A percentile compares a stretch with the other conserved stretches of the same genome.
These are phyloP conservation scores for Blastocystis sp. DNA, from an alignment of 352 stramenopile genomes.

Conservation along the genomic window DNA sequence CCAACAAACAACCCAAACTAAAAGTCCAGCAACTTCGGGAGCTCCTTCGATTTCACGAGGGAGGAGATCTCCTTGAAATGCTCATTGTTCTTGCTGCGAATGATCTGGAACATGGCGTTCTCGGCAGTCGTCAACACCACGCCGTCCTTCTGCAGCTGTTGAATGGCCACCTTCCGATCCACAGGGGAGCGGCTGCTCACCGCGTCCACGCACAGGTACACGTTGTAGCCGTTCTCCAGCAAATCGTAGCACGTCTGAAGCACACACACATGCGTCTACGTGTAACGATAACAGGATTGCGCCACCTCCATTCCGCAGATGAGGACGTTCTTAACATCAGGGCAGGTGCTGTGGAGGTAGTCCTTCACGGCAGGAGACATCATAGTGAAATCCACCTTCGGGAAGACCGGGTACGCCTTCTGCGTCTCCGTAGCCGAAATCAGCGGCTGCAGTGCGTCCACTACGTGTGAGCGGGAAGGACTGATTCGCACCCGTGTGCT, in stretches of 20 bases:
- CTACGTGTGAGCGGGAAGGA: slow-evolving; percentile 9
- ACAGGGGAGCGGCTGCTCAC: slow-evolving; percentile 81
- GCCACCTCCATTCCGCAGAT: slow-evolving; percentile 80
- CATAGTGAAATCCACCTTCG: slow-evolving; percentile 81
- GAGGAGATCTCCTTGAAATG: slow-evolving; percentile 58
- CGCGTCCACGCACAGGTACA: slow-evolving; percentile 81
- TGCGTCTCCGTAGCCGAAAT: slow-evolving; percentile 75
- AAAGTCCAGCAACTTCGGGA: slow-evolving; percentile 55
- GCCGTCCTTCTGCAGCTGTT: slow-evolving; percentile 38
- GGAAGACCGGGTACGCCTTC: slow-evolving; percentile 74
- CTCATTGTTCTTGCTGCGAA: slow-evolving; percentile 50
- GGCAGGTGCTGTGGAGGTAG: slow-evolving; percentile 74
- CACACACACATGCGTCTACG: slow-evolving; percentile 80
- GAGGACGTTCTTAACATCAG: slow-evolving; percentile 78
- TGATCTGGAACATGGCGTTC: slow-evolving; percentile 59
- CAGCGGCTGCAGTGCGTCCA: slow-evolving; percentile 31
- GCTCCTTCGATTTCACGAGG: slow-evolving; percentile 37
- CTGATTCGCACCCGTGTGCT: slow-evolving; percentile 73
- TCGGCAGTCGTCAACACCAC: slow-evolving; percentile 53
- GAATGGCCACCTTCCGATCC: slow-evolving; percentile 78
- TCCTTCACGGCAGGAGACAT: slow-evolving; percentile 78
- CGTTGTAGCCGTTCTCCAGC: slow-evolving; percentile 81
- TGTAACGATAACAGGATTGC: not conserved
- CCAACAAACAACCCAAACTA: slow-evolving; percentile 17
- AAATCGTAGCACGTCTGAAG: slow-evolving; percentile 83